Evolutionary conservation across 352 stramenopile genomes (phyloP).

Genomic region (Globisporangium barbulae): DNA sequence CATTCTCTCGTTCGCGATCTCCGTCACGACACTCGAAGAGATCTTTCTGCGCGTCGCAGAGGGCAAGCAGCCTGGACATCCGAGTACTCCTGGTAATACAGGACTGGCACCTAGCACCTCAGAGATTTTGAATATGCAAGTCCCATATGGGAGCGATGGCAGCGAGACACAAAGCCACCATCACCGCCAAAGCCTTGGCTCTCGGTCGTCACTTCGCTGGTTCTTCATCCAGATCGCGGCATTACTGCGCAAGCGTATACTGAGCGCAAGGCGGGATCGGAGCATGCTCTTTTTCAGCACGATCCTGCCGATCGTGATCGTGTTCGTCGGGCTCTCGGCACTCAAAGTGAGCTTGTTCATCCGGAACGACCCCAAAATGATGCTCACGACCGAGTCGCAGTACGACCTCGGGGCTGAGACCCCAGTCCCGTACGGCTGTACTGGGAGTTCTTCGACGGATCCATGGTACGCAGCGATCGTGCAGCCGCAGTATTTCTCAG

Average conservation of each 20-base stretch:
- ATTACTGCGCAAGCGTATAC: conserved; percentile 54
- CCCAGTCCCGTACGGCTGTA: conserved; percentile 47
- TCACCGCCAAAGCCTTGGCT: background rate
- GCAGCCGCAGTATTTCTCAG: conserved; percentile 21
- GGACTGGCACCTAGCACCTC: background rate
- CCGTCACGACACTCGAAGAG: conserved; percentile 85
- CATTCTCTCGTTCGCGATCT: conserved; percentile 67
- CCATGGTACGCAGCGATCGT: conserved; percentile 24
- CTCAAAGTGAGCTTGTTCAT: conserved; percentile 53
- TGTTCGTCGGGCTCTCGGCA: conserved; percentile 58
- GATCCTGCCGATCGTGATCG: conserved; percentile 60
- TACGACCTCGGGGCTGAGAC: conserved; percentile 30
- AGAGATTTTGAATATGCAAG: background rate
- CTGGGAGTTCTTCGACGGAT: conserved; percentile 12
- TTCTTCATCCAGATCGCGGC: conserved; percentile 51
- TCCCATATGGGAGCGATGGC: background rate
- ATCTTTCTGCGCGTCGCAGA: conserved; percentile 89
- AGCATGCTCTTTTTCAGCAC: conserved; percentile 75
- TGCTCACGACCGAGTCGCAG: conserved; percentile 28
- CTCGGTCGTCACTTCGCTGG: conserved; percentile 2
- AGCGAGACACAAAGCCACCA: background rate
- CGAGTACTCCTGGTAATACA: background rate
- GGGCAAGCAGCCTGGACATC: background rate
- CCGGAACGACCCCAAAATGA: conserved; percentile 45
- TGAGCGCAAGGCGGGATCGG: conserved; percentile 52